Conservation (phyloP, 2,329 filamentous ascomycete species). For the Pseudopyricularia javanii region DNA sequence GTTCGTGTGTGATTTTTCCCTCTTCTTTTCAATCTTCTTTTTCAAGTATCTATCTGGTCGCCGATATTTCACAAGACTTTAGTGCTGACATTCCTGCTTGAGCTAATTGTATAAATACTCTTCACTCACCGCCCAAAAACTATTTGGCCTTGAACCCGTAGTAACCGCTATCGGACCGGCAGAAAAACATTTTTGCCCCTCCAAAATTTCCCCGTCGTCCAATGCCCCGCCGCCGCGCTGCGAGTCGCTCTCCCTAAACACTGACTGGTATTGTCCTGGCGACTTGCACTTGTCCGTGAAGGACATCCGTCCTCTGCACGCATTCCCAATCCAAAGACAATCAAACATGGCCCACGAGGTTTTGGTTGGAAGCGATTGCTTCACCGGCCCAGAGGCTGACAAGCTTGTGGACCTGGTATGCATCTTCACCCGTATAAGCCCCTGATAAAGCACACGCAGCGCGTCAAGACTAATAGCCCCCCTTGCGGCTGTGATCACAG, state of each 20-base stretch:
- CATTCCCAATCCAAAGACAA: slow-evolving; percentile 1
- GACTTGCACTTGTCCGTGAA: neutral
- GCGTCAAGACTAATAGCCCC: neutral
- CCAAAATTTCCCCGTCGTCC: neutral
- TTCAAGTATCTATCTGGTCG: no score
- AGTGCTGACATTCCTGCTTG: no score
- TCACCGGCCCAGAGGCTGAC: slow-evolving; percentile 30
- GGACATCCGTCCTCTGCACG: neutral
- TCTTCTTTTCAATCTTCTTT: neutral
- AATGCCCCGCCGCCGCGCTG: neutral
- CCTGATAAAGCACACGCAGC: neutral
- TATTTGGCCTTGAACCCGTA: neutral
- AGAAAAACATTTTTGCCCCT: slow-evolving; percentile 1
- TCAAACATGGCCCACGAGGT: slow-evolving; percentile 13
- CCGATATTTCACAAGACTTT: no score
- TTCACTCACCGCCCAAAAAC: neutral
- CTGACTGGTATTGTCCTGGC: neutral
- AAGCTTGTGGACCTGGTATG: slow-evolving; percentile 28
- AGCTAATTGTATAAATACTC: neutral
- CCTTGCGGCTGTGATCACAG: neutral
- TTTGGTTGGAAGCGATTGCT: slow-evolving; percentile 31
- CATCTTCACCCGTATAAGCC: neutral
- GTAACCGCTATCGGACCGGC: neutral
- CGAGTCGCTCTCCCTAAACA: neutral
- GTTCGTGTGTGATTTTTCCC: neutral